Percentiles rank a stretch among this genome's conserved stretches.
Conservation (phyloP, 305 asterid species). For the Fraxinus latifolia region DNA sequence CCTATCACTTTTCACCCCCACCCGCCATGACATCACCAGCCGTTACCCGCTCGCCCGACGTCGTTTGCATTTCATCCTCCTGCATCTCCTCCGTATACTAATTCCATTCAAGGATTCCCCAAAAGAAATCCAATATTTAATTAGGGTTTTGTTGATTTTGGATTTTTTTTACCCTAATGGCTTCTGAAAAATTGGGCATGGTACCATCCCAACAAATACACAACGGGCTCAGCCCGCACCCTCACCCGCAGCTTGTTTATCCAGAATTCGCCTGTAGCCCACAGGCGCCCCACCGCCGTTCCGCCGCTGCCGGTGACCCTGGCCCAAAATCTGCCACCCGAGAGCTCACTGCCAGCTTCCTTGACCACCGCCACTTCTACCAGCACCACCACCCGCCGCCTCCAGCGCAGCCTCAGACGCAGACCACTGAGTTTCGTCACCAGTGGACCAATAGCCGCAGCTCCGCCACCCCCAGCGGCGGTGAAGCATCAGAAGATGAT, state of each 20-base stretch:
- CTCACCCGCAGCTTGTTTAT: conserved; percentile 56
- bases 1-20: neutral
- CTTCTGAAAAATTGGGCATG: conserved; percentile 58
- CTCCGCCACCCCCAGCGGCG: conserved; percentile 45
- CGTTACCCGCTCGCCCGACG: conserved; percentile 14
- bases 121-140: conserved; percentile 5
- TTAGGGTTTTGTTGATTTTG: neutral
- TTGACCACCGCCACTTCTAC: conserved; percentile 55
- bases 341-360: conserved; percentile 65
- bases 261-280: conserved; percentile 46
- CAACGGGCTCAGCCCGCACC: conserved; percentile 37
- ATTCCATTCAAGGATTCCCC: neutral
- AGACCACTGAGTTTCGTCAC: conserved; percentile 37
- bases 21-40: neutral
- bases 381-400: conserved; percentile 28
- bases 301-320: conserved; percentile 41
- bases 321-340: conserved; percentile 53
- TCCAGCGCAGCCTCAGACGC: conserved; percentile 28
- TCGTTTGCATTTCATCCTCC: conserved; percentile 12
- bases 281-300: conserved; percentile 39
- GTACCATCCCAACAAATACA: conserved; percentile 56
- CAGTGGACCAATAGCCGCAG: conserved; percentile 53
- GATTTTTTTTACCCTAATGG: conserved; percentile 31
- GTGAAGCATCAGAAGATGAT: conserved; percentile 50
- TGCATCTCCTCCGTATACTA: neutral